Base-by-base conservation (phyloP, 306 rosid species). In the Pueraria montana region DNA sequence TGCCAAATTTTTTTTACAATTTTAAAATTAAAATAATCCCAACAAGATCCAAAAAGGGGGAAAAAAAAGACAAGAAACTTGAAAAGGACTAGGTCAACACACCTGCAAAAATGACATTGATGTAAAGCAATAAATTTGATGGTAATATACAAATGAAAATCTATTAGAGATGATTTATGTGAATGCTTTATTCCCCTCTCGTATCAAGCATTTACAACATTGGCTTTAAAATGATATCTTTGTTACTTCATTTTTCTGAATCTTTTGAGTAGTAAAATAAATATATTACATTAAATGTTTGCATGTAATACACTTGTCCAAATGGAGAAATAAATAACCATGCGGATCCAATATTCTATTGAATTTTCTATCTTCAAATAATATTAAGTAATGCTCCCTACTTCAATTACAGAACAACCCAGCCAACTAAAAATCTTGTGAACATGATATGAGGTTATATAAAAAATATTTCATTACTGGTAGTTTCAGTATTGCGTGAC, bases 211-310 rank as follows among this genome's bases (percentile, higher is more conserved):
- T 52, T 36, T 62, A 72, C 30, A 77, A 48, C 49, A 18, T 71
- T 59, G 32, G 17, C 79, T 20, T 62, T 62, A 38, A 14, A 72
- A 20, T 18, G 11, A 79, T 4, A 17, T 69, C 16, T 42, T 20
- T 27, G 34, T 32, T 27, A 27, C 77, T 72, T 61, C 30, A 12
- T 77, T 78, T 78, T 78, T 83, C 50, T 62, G 40, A 49, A 78
- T 62, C 11, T 62, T 72, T 61, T 17, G 13, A 32, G 49, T 68
- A 26, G 17, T 77, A 45, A 48, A 45, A 84, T 40, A 61, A 62
- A 49, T 66, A 13, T 72, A 20, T 20, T 45, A 17, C 30, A 48
- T 43, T 32, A 71, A 16, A 30, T 30, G 24, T 30, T 43, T 56
- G 36, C 45, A 43, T 56, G 16, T 30, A 13, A 68, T 49, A 64